Base-by-base conservation (phyloP, 495 filamentous ascomycete species). In the Halenospora varia region DNA sequence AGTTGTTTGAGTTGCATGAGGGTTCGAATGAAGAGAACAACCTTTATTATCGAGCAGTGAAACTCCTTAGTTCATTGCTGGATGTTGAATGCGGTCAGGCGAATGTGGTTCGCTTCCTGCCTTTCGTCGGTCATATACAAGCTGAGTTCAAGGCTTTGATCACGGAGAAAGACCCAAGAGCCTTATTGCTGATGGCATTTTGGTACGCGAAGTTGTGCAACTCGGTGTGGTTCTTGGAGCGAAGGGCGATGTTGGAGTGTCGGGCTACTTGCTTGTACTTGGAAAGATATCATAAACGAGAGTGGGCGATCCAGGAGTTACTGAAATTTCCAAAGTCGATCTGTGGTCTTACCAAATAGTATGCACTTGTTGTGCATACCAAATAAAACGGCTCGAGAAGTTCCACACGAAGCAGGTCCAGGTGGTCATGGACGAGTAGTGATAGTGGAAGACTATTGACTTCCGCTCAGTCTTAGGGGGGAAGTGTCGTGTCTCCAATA, bases 171-270 rank as follows among this genome's bases (percentile, higher is more conserved):
- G 74, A 79, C 52, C 55, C 70, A 1, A 51, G 67, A 9, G 73
- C 76, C 2, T 35, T 79, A 57, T 51, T 75, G 26, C 41, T 79
- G 45, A 57, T 77, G 46, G 64, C 62, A 2, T 75, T 70, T 55
- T 79, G 69, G 68, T 71, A 73, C 56, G 70, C 66, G 44, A 75
- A 68, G 57, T 60, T 77, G 41, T 53, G 64, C 13, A 59, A 68
- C 41, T 57, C 62, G 3, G 35, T 64, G 15, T 79, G 74, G 75
- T 77, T 73, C 74, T 10, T 75, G 17, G 64, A 62, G 39, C 57
- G 66, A 24, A 58, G 74, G 17, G 68, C 72, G 25, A 55, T 23
- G 20, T 57, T 75, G 17, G 76, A 76, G 57, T 70, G 73, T 11
- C 54, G 62, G 55, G 70, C 73, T 3, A 73, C 73, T 17, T 62